Conservation (phyloP, 441 rosid genomes). For the Omphalea diandra region DNA sequence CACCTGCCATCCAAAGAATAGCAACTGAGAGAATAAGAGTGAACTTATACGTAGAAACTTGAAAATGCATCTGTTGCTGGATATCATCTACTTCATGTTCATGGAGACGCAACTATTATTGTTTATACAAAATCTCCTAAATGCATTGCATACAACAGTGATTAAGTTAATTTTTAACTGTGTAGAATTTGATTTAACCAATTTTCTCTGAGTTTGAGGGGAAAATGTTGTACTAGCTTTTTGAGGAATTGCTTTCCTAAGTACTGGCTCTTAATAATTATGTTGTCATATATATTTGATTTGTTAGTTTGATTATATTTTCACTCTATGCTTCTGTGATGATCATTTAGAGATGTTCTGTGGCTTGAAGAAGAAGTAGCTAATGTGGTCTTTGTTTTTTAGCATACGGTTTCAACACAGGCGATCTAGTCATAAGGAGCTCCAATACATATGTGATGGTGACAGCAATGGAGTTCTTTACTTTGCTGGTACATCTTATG, state of each 20-base stretch:
- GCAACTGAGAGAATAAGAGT: neutral
- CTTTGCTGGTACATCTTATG: constrained; percentile 88
- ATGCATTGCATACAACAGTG: neutral
- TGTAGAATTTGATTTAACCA: neutral
- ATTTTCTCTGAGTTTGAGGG: neutral
- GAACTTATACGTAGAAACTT: neutral
- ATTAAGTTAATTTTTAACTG: neutral
- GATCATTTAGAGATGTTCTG: neutral
- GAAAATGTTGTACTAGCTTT: neutral
- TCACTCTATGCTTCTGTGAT: constrained; percentile 2
- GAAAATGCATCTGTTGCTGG: neutral
- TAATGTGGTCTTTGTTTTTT: constrained; percentile 24
- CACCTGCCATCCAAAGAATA: neutral
- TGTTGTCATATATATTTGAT: neutral
- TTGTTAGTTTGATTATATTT: neutral
- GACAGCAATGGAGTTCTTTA: constrained; percentile 94
- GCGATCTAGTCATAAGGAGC: constrained; percentile 92
- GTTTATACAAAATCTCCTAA: neutral
- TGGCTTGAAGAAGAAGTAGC: neutral
- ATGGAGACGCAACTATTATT: neutral
- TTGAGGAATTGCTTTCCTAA: neutral
- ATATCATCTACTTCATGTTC: neutral
- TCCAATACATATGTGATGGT: constrained; percentile 94
- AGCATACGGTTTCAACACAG: constrained; percentile 74
- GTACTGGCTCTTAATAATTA: neutral